Conservation (phyloP, 441 rosid species). For the Populus hybrid region DNA sequence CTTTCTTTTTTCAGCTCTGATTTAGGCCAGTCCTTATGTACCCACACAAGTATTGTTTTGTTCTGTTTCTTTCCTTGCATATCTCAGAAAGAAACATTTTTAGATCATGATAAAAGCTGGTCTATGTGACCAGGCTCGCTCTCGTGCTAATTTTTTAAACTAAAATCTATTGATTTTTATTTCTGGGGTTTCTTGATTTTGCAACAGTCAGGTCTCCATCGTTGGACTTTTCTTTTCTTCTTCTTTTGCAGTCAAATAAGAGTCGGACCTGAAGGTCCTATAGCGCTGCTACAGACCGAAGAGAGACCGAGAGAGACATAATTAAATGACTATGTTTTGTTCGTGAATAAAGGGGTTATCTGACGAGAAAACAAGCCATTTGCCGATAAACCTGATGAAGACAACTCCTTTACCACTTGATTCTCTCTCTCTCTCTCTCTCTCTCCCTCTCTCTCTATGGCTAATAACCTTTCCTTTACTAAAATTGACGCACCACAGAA, state of each 20-base stretch:
- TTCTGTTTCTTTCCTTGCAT: background rate
- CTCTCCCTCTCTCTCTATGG: background rate
- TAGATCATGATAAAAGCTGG: constrained; percentile 31
- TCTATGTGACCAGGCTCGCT: constrained; percentile 22
- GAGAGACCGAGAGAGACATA: constrained; percentile 9
- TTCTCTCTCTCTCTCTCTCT: constrained; percentile 1
- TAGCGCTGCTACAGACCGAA: constrained; percentile 14
- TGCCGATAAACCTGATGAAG: constrained; percentile 26
- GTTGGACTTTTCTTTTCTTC: constrained; percentile 35
- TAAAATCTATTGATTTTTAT: constrained; percentile 18
- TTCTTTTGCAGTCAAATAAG: constrained; percentile 59
- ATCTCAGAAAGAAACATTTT: constrained; percentile 10
- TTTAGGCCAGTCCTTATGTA: background rate
- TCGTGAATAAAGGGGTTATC: constrained; percentile 9
- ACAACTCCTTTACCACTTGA: constrained; percentile 30
- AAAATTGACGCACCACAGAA: constrained; percentile 12
- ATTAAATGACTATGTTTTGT: constrained; percentile 4
- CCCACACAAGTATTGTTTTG: background rate
- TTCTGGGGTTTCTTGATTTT: constrained; percentile 29
- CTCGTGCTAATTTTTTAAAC: constrained; percentile 14
- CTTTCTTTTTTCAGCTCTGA: background rate
- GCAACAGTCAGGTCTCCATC: constrained; percentile 62
- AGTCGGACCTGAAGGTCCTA: constrained; percentile 39
- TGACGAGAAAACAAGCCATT: constrained; percentile 23
- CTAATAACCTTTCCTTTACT: constrained; percentile 20